Base-by-base conservation (phyloP, 1,284 basidiomycete species). In the Hymenochaete sp. region DNA sequence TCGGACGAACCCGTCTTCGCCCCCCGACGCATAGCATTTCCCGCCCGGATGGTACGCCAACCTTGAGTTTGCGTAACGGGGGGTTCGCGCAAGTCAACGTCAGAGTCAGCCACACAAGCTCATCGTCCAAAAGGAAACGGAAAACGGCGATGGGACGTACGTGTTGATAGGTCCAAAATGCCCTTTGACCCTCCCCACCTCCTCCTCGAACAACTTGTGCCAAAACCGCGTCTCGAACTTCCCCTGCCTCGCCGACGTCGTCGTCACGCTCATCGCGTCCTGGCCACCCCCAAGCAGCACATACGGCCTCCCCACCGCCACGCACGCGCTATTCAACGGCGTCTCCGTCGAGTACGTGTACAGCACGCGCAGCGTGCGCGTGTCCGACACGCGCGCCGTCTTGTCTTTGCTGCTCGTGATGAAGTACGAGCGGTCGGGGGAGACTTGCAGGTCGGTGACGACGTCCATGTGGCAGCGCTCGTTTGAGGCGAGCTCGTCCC, bases 101-200 rank as follows among this genome's bases (percentile, higher is more conserved):
- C 22, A 40, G 37, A n/a, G 18, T 14, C 32, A 21, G 38, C 22
- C 10, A 19, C 36, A n/a, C 24, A n/a, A 37, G 42, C n/a, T n/a
- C n/a, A n/a, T n/a, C n/a, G n/a, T n/a, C n/a, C n/a, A n/a, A n/a
- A n/a, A n/a, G n/a, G n/a, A n/a, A n/a, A n/a, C n/a, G n/a, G n/a
- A n/a, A n/a, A n/a, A n/a, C n/a, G n/a, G n/a, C 19, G 32, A 21
- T 27, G n/a, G n/a, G 29, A 21, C 84, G 52, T 52, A 89, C 75
- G 96, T 98, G 71, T 99, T 98, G 68, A 98, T 88, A 41, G 96
- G 95, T 32, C 95, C 95, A 66, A 97, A 92, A 62, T 96, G 92
- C 18, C 93, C 93, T 64, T 93, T 97, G 51, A 99, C 92, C 29
- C 93, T 80, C 18, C 93, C 92, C 50, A 97, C 86, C 65, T 98